Evolutionary conservation across 2,329 filamentous ascomycete genomes (phyloP).

Genomic region (Nemania sp.): DNA sequence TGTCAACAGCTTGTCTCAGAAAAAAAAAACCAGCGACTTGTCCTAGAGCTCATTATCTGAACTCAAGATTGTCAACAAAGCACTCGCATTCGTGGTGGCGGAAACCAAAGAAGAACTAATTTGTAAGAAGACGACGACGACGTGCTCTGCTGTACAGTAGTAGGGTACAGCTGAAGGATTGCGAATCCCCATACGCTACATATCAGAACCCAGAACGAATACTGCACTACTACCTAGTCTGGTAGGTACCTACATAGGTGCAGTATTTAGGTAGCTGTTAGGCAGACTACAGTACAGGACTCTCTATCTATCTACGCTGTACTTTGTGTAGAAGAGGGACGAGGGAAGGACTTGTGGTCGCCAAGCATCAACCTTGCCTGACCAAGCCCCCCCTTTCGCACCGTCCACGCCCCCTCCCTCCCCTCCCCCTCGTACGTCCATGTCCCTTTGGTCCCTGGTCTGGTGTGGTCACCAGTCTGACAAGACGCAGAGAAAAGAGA

Average conservation of each 20-base stretch:
- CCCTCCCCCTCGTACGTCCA: not conserved
- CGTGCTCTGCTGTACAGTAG: no score
- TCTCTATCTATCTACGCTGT: not conserved
- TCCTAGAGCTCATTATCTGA: not conserved
- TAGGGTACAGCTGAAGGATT: no score
- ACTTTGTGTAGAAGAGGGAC: slow-evolving; percentile 26
- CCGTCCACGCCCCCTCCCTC: slow-evolving; percentile 26
- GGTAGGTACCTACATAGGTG: no score
- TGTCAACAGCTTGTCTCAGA: slow-evolving; percentile 8
- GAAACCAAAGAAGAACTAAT: not conserved
- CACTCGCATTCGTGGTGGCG: not conserved
- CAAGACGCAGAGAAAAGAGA: slow-evolving; percentile 1
- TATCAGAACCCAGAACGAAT: no score
- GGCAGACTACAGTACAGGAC: not conserved
- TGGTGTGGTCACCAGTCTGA: slow-evolving; percentile 29
- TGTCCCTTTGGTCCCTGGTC: slow-evolving; percentile 32
- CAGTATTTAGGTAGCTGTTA: no score
- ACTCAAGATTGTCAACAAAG: not conserved
- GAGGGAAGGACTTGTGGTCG: slow-evolving; percentile 35
- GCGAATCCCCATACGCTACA: no score
- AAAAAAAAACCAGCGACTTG: not conserved
- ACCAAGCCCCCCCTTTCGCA: slow-evolving; percentile 30
- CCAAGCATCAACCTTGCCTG: slow-evolving; percentile 36
- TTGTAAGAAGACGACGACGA: not conserved
- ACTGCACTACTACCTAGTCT: no score